Evolutionary conservation across 1,139 yeast species (phyloP).

Genomic region (Hansenula lynferdii): DNA sequence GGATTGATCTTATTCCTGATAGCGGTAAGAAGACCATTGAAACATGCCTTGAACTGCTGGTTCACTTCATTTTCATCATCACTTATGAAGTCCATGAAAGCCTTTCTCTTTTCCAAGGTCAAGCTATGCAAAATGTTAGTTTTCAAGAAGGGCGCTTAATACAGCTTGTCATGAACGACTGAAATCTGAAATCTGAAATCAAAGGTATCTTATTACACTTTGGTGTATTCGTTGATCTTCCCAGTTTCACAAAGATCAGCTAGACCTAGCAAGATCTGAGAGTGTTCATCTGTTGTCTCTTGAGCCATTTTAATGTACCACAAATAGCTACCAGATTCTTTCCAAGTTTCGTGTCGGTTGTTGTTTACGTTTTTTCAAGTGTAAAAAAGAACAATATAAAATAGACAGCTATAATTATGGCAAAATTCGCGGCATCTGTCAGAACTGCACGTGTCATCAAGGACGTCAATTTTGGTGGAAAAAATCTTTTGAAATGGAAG

Average conservation of each 20-base stretch:
- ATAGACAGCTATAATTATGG: too few species aligned
- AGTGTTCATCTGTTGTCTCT: too few species aligned
- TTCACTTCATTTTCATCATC: constrained; percentile 4
- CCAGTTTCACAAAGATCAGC: not conserved
- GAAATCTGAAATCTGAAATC: not conserved
- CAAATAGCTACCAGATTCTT: too few species aligned
- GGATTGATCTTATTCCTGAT: constrained; percentile 11
- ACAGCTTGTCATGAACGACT: not conserved
- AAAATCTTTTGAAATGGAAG: constrained; percentile 1
- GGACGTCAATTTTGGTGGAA: too few species aligned
- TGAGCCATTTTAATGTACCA: too few species aligned
- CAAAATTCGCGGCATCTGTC: too few species aligned
- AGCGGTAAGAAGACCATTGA: constrained; percentile 7
- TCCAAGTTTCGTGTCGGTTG: too few species aligned
- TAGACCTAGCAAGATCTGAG: not conserved
- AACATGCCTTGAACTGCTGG: not conserved
- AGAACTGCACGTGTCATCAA: too few species aligned
- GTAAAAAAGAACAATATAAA: too few species aligned
- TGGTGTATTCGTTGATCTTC: not conserved
- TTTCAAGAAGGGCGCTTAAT: not conserved
- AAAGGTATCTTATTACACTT: not conserved
- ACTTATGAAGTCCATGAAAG: not conserved
- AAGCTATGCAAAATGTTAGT: not conserved
- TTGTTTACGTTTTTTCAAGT: too few species aligned
- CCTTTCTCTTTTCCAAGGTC: not conserved